phyloP scores from a whole-genome alignment of 345 rosid genomes.

The Cochlearia excelsa region DNA sequence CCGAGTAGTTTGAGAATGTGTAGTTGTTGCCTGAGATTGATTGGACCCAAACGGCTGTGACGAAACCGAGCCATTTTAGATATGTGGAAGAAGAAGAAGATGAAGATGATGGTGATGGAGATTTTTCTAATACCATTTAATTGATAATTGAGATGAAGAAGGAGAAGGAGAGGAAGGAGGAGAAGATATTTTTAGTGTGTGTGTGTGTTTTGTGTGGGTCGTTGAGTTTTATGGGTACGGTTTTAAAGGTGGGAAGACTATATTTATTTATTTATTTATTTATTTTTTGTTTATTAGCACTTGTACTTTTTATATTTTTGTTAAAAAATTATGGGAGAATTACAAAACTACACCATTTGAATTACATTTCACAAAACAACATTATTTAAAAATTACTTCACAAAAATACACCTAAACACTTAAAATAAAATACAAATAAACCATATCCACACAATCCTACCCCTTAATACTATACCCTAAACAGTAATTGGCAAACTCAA shows the following conservation, averaged over 20 bases:
- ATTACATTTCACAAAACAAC: too few relatives aligned
- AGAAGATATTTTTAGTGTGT: neutral
- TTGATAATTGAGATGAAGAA: too few relatives aligned
- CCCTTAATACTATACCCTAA: too few relatives aligned
- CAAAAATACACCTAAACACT: too few relatives aligned
- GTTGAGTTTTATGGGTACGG: slow-evolving; percentile 20
- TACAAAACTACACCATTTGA: too few relatives aligned
- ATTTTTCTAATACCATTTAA: too few relatives aligned
- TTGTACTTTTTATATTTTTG: slow-evolving; percentile 20
- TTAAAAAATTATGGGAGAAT: too few relatives aligned
- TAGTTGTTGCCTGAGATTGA: slow-evolving; percentile 61
- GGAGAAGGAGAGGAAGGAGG: slow-evolving; percentile 1
- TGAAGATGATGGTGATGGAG: too few relatives aligned
- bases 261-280: neutral
- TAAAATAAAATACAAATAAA: too few relatives aligned
- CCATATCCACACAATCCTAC: too few relatives aligned
- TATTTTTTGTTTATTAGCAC: neutral
- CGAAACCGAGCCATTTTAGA: slow-evolving; percentile 64
- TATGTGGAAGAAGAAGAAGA: slow-evolving; percentile 30
- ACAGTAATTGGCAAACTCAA: too few relatives aligned
- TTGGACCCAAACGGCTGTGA: slow-evolving; percentile 63
- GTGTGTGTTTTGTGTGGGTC: neutral
- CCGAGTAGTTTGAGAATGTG: slow-evolving; percentile 62
- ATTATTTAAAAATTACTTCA: too few relatives aligned
- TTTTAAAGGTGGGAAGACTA: slow-evolving; percentile 23